Evolutionary conservation across 345 rosid genomes (phyloP).

Genomic region (Alliaria petiolata): DNA sequence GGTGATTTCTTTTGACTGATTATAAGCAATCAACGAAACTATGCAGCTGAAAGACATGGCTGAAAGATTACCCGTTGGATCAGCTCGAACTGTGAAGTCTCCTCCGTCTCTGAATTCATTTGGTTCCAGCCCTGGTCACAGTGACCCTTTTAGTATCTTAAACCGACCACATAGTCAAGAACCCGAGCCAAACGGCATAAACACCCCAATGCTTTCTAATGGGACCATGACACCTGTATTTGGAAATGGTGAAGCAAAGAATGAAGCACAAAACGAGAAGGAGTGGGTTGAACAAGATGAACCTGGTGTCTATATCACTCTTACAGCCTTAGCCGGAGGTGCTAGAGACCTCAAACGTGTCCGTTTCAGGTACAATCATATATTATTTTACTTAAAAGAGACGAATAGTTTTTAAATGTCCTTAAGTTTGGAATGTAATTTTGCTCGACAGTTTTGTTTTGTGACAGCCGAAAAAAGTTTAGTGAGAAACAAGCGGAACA

Average conservation of each 20-base stretch:
- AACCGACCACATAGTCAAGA: slow-evolving; percentile 51
- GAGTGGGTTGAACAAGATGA: slow-evolving; percentile 99
- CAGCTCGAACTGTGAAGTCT: slow-evolving; percentile 46
- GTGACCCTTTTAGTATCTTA: slow-evolving; percentile 40
- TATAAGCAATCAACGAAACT: neutral
- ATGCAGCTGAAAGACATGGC: slow-evolving; percentile 87
- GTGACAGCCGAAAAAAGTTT: slow-evolving; percentile 87
- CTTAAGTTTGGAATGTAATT: neutral
- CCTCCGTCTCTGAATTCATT: slow-evolving; percentile 54
- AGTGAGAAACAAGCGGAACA: slow-evolving; percentile 95
- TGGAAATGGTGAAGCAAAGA: slow-evolving; percentile 53
- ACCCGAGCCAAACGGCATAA: slow-evolving; percentile 41
- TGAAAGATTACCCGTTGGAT: slow-evolving; percentile 77
- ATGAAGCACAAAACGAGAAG: slow-evolving; percentile 56
- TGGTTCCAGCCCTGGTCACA: slow-evolving; percentile 52
- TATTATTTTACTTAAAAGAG: neutral
- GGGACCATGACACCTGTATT: slow-evolving; percentile 43
- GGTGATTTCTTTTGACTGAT: slow-evolving; percentile 16
- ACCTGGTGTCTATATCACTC: slow-evolving; percentile 94
- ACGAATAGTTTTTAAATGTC: neutral
- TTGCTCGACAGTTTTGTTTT: neutral
- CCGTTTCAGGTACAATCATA: slow-evolving; percentile 74
- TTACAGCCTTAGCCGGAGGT: slow-evolving; percentile 81
- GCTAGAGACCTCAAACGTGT: slow-evolving; percentile 95
- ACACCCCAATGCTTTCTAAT: slow-evolving; percentile 47